Evolutionary conservation across 306 rosid genomes (phyloP), one percentile per base, ranked within the genome.

Genomic region (Vigna unguiculata): DNA sequence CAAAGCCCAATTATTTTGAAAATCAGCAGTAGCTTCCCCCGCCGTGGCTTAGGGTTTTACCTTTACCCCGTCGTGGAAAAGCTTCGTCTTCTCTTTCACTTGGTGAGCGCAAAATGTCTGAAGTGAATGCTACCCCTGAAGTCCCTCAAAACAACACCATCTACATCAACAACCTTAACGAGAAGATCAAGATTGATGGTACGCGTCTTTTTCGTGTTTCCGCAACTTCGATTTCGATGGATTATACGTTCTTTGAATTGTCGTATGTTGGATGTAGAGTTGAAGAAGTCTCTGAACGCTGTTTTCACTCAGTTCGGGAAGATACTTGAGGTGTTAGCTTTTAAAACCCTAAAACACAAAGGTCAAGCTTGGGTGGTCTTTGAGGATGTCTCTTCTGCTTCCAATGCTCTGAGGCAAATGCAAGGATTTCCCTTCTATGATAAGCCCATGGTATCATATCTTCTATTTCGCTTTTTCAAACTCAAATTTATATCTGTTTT

Each of bases 341-440:
- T 90, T 87, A 96, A 88, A 85, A 89, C 97, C 25, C 85, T 96
- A 57, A 96, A 96, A 84, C 99, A 93, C 82, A 96, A 91, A 70
- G 99, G 99, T 21, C 99, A 96, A 81, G 98, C 98, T 48, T 96
- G 97, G 98, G 97, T 96, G 8, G 92, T 96, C 43, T 96, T 96
- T 80, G 93, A 96, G 60, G 98, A 91, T n/a, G 90, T 80, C 2
- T 62, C 89, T 61, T 96, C 98, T 22, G 98, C 99, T 82, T 58
- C 97, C 75, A 96, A 91, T 83, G 97, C 99, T 32, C 89, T 92
- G 57, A 87, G 97, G 81, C 94, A 96, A 83, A 93, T 96, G 99
- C 99, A 96, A 73, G 97, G 96, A 74, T 96, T 96, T 75, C 99
- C 99, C 49, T 96, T 96, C 78, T 96, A 96, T 34, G 98, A 96